A percentile compares a stretch with the other conserved stretches of the same genome.
These are phyloP conservation scores for Pestalotiopsis sp. DNA, from an alignment of 2,329 filamentous ascomycete genomes.

Conservation along the genomic window DNA sequence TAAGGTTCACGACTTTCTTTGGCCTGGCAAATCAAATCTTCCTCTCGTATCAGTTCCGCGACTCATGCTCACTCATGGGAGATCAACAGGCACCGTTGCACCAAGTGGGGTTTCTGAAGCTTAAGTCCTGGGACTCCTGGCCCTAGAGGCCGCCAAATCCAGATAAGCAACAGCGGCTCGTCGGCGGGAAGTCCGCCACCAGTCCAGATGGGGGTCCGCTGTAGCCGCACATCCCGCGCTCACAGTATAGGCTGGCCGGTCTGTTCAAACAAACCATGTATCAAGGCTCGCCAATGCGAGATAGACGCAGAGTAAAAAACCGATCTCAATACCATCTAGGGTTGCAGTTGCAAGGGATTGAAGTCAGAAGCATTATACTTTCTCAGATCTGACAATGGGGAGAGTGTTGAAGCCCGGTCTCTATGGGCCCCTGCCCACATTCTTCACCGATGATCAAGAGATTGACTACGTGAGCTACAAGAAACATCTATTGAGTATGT, in stretches of 20 bases:
- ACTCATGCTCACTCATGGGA: background rate
- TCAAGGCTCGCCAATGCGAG: no score
- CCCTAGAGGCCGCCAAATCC: background rate
- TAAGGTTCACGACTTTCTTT: background rate
- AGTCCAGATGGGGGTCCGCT: background rate
- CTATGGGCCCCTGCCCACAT: constrained; percentile 10
- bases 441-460: constrained; percentile 22
- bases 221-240: no score
- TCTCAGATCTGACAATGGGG: background rate
- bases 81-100: background rate
- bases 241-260: no score
- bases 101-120: background rate
- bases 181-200: background rate
- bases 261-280: no score
- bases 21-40: background rate
- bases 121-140: background rate
- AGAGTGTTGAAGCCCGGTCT: background rate
- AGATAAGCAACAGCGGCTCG: constrained; percentile 4
- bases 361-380: background rate
- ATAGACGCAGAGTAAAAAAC: no score
- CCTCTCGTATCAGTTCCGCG: background rate
- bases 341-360: background rate
- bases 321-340: no score
- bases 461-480: constrained; percentile 26
- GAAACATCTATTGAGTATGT: constrained; percentile 24